Evolutionary conservation across 805 yeast species (phyloP), one percentile per base, ranked within the genome.

Genomic region (Ogataea dorogensis): DNA sequence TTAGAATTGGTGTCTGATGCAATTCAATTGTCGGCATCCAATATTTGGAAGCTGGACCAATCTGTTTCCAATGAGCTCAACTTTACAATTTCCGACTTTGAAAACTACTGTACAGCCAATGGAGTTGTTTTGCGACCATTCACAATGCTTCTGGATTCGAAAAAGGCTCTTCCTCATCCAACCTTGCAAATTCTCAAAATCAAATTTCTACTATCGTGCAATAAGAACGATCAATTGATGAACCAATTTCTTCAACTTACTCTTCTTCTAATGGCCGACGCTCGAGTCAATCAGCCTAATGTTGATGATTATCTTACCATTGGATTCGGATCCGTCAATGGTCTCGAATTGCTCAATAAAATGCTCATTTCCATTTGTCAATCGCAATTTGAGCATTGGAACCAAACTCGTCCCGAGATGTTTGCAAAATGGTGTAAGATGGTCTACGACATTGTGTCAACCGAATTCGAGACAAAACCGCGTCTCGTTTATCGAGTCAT

Each of bases 401-500:
- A 14, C 11, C 12, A 12, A 9, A 15, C 33, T 7, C 14, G 17
- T 5, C 17, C 24, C 7, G 34, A 29, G 2, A 13, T 14, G 12
- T 40, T 42, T 16, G 11, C 15, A 5, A 17, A 16, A 8, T 22
- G 42, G 27, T 33, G 44, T 21, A 15, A 14, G 9, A 12, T 14
- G 10, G 19, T 47, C 5, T 22, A 24, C 12, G 16, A 15, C 3
- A 17, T 28, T 5, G 24, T 47, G 23, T 40, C 35, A 12, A 4
- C 5, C 4, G 7, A 12, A 10, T 40, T 48, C n/a, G 26, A 28
- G 8, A 10, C 12, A 8, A 23, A 43, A 14, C 33, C 38, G 14
- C 34, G 22, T 22, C 33, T 45, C 16, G 24, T 43, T 4, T 42
- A 45, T 24, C 39, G 53, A 22, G 24, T 42, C 5, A 27, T 48